phyloP scores from a whole-genome alignment of 768 basidiomycete species.

The Amanita polypyramis region DNA sequence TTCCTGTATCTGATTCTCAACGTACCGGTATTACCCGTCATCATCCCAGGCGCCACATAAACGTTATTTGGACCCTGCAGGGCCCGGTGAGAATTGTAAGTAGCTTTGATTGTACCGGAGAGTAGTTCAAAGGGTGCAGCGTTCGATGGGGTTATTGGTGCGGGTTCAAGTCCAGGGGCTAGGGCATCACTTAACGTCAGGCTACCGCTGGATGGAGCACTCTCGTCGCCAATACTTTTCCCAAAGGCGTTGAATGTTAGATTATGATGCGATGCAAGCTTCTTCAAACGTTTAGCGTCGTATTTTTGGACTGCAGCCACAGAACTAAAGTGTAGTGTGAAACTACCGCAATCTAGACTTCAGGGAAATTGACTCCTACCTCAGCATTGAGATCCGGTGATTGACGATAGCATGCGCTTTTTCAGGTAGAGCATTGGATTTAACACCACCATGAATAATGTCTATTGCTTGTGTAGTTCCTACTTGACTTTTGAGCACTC shows the following conservation, averaged over 20 bases:
- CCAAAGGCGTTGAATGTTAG: slow-evolving; percentile 54
- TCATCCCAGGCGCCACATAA: slow-evolving; percentile 42
- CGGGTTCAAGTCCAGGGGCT: slow-evolving; percentile 47
- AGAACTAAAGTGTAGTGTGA: slow-evolving; percentile 19
- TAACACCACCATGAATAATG: slow-evolving; percentile 56
- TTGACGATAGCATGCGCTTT: slow-evolving; percentile 50
- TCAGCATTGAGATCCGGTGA: slow-evolving; percentile 56
- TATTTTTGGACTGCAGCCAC: slow-evolving; percentile 33
- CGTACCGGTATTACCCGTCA: slow-evolving; percentile 50
- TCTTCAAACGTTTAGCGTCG: slow-evolving; percentile 32
- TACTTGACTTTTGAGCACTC: slow-evolving; percentile 32
- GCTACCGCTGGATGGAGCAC: slow-evolving; percentile 29
- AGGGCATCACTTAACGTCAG: slow-evolving; percentile 43
- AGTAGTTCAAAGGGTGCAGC: slow-evolving; percentile 39
- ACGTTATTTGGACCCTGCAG: slow-evolving; percentile 24
- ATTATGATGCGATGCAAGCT: slow-evolving; percentile 42
- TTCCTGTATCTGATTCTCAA: slow-evolving; percentile 4
- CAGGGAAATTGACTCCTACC: slow-evolving; percentile 24
- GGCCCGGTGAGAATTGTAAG: slow-evolving; percentile 40
- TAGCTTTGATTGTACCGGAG: slow-evolving; percentile 55
- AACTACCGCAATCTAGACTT: neutral
- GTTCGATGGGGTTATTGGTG: slow-evolving; percentile 47
- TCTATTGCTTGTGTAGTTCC: slow-evolving; percentile 76
- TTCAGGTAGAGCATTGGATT: slow-evolving; percentile 76
- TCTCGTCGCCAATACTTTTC: slow-evolving; percentile 20